These are phyloP conservation scores for Rhizodiscina lignyota DNA, from an alignment of 495 filamentous ascomycete species.

Conservation along the genomic window DNA sequence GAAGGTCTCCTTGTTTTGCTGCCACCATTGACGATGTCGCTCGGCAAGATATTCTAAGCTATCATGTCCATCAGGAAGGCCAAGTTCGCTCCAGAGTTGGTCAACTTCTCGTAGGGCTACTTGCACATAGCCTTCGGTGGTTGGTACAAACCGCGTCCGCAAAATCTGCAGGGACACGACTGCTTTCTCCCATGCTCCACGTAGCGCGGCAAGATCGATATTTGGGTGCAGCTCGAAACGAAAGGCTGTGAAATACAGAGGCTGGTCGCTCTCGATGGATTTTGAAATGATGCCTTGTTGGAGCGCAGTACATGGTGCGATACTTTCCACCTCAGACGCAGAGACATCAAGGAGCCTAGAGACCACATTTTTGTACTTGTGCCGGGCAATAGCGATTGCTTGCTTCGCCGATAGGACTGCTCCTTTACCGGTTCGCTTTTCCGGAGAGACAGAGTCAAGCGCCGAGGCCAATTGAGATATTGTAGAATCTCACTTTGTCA, in stretches of 20 bases:
- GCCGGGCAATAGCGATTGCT: slow-evolving; percentile 36
- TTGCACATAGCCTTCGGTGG: slow-evolving; percentile 56
- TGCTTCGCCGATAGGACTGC: slow-evolving; percentile 30
- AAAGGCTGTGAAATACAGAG: slow-evolving; percentile 59
- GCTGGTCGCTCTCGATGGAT: slow-evolving; percentile 33
- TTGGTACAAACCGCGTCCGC: slow-evolving; percentile 46
- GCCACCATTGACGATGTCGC: slow-evolving; percentile 26
- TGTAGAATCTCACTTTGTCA: too few relatives aligned
- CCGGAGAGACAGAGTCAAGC: too few relatives aligned
- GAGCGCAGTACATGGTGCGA: slow-evolving; percentile 61
- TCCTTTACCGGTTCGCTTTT: too few relatives aligned
- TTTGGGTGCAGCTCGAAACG: slow-evolving; percentile 30
- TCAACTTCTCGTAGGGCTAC: slow-evolving; percentile 32
- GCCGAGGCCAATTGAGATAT: too few relatives aligned
- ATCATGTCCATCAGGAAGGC: slow-evolving; percentile 11
- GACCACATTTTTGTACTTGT: slow-evolving; percentile 31
- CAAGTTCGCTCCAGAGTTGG: slow-evolving; percentile 31
- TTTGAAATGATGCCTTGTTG: slow-evolving; percentile 68
- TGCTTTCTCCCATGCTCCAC: slow-evolving; percentile 31
- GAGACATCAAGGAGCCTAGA: slow-evolving; percentile 28
- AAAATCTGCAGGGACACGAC: slow-evolving; percentile 38
- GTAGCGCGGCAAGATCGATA: slow-evolving; percentile 27
- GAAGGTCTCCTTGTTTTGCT: slow-evolving; percentile 14
- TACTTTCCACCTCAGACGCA: slow-evolving; percentile 39
- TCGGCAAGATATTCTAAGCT: slow-evolving; percentile 16